Conservation (phyloP, 2,329 filamentous ascomycete genomes). For the Fusarium nodosum region DNA sequence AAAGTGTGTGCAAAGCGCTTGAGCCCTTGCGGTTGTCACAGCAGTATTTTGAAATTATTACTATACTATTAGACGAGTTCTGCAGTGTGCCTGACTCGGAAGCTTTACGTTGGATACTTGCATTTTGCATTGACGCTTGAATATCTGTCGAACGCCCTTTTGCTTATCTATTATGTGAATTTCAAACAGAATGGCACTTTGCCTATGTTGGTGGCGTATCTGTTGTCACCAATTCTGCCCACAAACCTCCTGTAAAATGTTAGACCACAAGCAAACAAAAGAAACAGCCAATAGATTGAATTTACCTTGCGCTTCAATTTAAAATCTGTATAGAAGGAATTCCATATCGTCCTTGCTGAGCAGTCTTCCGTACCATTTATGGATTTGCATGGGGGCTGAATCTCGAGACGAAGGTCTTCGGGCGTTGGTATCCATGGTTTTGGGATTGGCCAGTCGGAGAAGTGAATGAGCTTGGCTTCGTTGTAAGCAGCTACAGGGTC, state of each 20-base stretch:
- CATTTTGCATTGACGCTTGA: background rate
- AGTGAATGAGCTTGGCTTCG: slow-evolving; percentile 77
- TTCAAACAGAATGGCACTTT: background rate
- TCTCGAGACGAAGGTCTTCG: slow-evolving; percentile 11
- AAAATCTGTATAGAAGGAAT: slow-evolving; percentile 65
- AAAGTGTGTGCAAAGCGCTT: too few relatives aligned
- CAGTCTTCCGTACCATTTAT: slow-evolving; percentile 63
- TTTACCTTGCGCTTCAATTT: slow-evolving; percentile 34
- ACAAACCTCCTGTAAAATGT: slow-evolving; percentile 4
- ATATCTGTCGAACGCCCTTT: background rate
- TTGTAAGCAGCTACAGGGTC: slow-evolving; percentile 65
- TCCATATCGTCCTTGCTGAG: slow-evolving; percentile 38
- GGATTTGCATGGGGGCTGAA: slow-evolving; percentile 56
- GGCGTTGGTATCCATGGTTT: slow-evolving; percentile 64
- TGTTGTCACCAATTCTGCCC: background rate
- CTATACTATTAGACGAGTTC: too few relatives aligned
- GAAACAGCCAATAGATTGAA: rapidly evolving
- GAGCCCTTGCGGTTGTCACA: too few relatives aligned
- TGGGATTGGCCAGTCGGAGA: slow-evolving; percentile 78
- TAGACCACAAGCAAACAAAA: background rate
- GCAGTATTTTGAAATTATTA: too few relatives aligned
- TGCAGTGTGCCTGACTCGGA: too few relatives aligned
- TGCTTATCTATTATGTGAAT: background rate
- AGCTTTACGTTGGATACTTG: background rate
- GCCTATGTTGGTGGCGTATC: too few relatives aligned